Evolutionary conservation across 2,329 filamentous ascomycete species (phyloP), one percentile per base, ranked within the genome.

Genomic region (Sporothrix pseudoabietina): DNA sequence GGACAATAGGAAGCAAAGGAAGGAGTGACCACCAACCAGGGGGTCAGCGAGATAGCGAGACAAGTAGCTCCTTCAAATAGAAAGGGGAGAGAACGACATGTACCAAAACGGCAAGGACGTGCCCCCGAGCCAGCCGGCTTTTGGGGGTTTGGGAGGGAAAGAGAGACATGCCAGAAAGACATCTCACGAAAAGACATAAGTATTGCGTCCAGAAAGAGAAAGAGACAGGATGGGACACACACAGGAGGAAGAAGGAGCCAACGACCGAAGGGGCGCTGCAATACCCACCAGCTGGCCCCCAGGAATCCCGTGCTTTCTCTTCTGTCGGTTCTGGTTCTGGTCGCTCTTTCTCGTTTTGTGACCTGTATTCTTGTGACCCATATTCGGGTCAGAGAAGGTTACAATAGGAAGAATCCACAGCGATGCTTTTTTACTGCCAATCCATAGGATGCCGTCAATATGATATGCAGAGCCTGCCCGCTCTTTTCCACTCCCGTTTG

Each of bases 281-380:
- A 47, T 41, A 66, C n/a, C 61, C 61, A 66, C 61, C 61, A 47
- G 35, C n/a, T 30, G 61, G 39, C 61, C 61, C 61, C 61, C 61
- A 66, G 35, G 12, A 65, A 26, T 39, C 39, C 32, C 35, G n/a
- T 41, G 1, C 12, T 41, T 41, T 44, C 35, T 35, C 5, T 44
- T 26, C 44, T 39, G n/a, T 54, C n/a, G n/a, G 52, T 30, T 55
- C 52, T 55, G 52, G 41, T 55, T 55, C 52, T 55, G 52, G 41
- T 55, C 22, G 52, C 52, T 55, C 52, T 55, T 55, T 55, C 52
- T 55, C 52, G 22, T 55, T 55, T 26, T 22, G 52, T 55, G 22
- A 22, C n/a, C 26, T 66, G n/a, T 47, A 22, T 22, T 22, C 22
- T 22, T 16, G 22, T 59, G 30, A 39, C 9, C 26, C 55, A 59